phyloP scores from a whole-genome alignment of 352 stramenopile species.

The Phytophthora syringae region DNA sequence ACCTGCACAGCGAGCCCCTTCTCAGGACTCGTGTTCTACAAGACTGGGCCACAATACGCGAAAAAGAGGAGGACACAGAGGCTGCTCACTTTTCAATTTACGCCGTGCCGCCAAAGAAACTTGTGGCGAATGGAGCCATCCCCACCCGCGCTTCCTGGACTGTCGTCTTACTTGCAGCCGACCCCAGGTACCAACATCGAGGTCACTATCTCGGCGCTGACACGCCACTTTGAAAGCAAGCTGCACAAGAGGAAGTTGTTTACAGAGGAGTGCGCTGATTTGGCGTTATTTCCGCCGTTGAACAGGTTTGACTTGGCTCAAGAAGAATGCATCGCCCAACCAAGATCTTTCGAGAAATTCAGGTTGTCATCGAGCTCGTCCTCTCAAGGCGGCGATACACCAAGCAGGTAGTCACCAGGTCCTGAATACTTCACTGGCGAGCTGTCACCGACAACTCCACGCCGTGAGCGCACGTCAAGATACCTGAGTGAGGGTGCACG shows the following conservation, averaged over 20 bases:
- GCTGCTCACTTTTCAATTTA: constrained; percentile 17
- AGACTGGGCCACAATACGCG: constrained; percentile 11
- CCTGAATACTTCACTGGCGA: neutral
- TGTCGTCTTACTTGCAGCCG: constrained; percentile 17
- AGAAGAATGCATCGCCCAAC: neutral
- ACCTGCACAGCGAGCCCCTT: constrained; percentile 2
- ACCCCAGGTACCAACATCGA: constrained; percentile 1
- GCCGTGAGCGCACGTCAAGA: constrained; percentile 33
- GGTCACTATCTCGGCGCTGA: constrained; percentile 16
- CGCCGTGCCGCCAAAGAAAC: neutral
- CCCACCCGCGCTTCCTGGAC: neutral
- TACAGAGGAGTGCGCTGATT: neutral
- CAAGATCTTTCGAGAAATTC: constrained; percentile 1
- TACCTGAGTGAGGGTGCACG: constrained; percentile 33
- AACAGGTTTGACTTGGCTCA: neutral
- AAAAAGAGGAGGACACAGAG: constrained; percentile 5
- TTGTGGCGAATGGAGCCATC: constrained; percentile 15
- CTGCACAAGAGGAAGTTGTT: constrained; percentile 13
- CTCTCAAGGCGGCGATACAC: constrained; percentile 1
- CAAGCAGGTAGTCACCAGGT: neutral
- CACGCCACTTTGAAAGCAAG: constrained; percentile 15
- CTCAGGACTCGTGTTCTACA: neutral
- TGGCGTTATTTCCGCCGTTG: neutral
- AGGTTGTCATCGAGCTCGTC: neutral
- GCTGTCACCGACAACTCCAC: constrained; percentile 6